Percentiles rank a stretch among this genome's conserved stretches.
Evolutionary conservation across 2,329 filamentous ascomycete species (phyloP).

Genomic region (Botrytis sinoallii): DNA sequence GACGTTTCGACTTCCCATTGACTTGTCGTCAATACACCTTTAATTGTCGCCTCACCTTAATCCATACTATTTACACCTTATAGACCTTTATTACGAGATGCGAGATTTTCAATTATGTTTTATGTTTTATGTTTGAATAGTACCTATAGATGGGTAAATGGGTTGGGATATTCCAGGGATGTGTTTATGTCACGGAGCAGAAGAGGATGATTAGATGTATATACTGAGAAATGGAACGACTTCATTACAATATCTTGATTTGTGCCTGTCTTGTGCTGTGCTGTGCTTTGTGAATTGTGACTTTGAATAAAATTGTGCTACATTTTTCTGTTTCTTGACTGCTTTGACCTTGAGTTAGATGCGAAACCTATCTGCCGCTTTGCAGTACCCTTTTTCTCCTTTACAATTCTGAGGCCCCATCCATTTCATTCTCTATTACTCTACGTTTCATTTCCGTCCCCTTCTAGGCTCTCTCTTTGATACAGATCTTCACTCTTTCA

Average conservation of each 20-base stretch:
- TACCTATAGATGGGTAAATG: constrained; percentile 17
- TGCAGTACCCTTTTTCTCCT: background rate
- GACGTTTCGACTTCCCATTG: background rate
- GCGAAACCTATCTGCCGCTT: background rate
- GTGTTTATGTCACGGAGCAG: constrained; percentile 6
- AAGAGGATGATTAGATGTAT: constrained; percentile 13
- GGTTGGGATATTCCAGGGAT: constrained; percentile 17
- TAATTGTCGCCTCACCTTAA: constrained; percentile 15
- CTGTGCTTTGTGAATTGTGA: background rate
- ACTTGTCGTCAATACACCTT: constrained; percentile 9
- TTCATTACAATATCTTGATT: constrained; percentile 7
- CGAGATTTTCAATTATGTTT: constrained; percentile 15
- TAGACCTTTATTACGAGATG: constrained; percentile 18
- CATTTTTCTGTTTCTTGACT: background rate
- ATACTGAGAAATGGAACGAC: constrained; percentile 17
- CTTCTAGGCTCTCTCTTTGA: background rate
- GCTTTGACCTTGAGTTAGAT: background rate
- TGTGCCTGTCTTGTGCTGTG: background rate
- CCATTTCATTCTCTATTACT: background rate
- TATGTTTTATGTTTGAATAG: constrained; percentile 15
- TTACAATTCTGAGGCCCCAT: background rate
- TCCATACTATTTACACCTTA: constrained; percentile 15
- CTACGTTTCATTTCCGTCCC: background rate
- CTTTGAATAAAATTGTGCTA: background rate
- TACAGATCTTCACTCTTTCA: constrained; percentile 1